Percentiles rank a stretch among this genome's conserved stretches.
phyloP scores from a whole-genome alignment of 768 basidiomycete species.

The Rubroboletus satanas region DNA sequence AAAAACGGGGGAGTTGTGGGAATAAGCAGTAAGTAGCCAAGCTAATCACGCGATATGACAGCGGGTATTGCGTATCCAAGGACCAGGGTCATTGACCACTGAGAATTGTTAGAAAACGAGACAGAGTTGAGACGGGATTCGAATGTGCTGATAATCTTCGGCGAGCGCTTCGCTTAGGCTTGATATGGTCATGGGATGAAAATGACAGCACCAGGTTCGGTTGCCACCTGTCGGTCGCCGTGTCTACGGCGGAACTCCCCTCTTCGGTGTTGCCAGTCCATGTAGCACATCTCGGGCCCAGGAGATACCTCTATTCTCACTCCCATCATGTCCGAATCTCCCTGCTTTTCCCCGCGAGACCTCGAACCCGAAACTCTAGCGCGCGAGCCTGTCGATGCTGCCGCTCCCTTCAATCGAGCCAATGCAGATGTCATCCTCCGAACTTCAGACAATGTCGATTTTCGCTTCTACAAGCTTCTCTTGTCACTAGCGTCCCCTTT shows the following conservation, averaged over 20 bases:
- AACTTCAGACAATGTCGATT: conserved; percentile 49
- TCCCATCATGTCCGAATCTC: conserved; percentile 15
- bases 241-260: conserved; percentile 4
- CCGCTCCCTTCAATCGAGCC: conserved; percentile 44
- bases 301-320: not conserved
- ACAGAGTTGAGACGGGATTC: not conserved
- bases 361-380: conserved; percentile 2
- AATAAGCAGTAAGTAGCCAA: not conserved
- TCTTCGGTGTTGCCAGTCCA: conserved; percentile 5
- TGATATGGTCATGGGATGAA: not conserved
- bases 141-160: not conserved
- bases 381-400: conserved; percentile 26
- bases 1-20: not conserved
- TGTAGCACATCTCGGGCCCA: conserved; percentile 6
- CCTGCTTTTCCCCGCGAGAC: conserved; percentile 2
- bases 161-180: too few relatives aligned
- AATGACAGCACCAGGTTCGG: not conserved
- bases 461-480: conserved; percentile 52
- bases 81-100: too few relatives aligned
- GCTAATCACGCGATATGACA: not conserved
- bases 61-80: not conserved
- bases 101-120: not conserved
- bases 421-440: conserved; percentile 53
- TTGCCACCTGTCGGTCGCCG: not conserved
- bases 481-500: conserved; percentile 55